These are phyloP conservation scores for Trichoderma sp. DNA, from an alignment of 2,329 filamentous ascomycete species.

Conservation along the genomic window DNA sequence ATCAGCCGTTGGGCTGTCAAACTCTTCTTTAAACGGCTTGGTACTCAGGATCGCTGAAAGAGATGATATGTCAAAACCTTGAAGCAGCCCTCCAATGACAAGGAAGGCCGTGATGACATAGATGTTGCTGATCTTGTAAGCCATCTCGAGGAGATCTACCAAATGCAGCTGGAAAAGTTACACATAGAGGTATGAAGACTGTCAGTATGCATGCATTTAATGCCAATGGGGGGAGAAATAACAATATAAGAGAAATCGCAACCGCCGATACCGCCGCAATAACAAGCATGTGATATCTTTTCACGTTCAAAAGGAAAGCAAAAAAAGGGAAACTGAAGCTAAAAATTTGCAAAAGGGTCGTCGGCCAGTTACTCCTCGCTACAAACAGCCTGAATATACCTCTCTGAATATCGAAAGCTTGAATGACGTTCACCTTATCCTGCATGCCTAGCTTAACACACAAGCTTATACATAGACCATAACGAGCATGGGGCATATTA, in stretches of 20 bases:
- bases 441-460: not conserved
- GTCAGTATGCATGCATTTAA: not conserved
- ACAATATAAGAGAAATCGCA: not conserved
- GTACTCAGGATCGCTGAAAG: not conserved
- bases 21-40: not conserved
- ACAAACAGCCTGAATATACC: not conserved
- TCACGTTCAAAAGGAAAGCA: not conserved
- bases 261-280: not conserved
- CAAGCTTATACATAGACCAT: not conserved
- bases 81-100: not conserved
- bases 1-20: conserved; percentile 8
- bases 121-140: not conserved
- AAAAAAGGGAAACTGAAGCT: not conserved
- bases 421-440: not conserved
- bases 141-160: not conserved
- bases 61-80: conserved; percentile 13
- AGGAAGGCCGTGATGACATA: conserved; percentile 5
- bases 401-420: not conserved
- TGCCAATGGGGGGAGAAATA: not conserved
- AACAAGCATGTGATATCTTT: not conserved
- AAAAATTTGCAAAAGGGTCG: not conserved
- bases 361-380: not conserved
- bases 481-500: not conserved
- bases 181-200: not conserved
- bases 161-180: not conserved